Evolutionary conservation across 2,329 filamentous ascomycete genomes (phyloP).

Genomic region (Aspergillus sp.): DNA sequence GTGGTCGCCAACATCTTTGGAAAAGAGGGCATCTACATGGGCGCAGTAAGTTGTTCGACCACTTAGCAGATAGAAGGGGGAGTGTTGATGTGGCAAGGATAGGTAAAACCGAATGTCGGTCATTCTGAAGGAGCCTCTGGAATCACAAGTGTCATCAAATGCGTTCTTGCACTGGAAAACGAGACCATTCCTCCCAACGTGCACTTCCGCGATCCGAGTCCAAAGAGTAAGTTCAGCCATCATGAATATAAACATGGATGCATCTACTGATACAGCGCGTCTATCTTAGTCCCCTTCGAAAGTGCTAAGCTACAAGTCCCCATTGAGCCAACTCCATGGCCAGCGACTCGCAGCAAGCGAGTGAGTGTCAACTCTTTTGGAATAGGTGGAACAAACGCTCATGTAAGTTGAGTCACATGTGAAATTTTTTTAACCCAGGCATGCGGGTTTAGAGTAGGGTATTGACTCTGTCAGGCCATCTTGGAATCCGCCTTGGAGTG

Average conservation of each 20-base stretch:
- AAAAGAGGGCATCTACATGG: slow-evolving; percentile 15
- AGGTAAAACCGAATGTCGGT: slow-evolving; percentile 28
- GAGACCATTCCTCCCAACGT: slow-evolving; percentile 23
- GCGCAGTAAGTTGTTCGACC: slow-evolving; percentile 7
- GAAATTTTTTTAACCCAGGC: background rate
- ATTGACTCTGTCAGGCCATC: slow-evolving; percentile 3
- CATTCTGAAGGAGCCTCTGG: slow-evolving; percentile 27
- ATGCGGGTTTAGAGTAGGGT: too few species aligned
- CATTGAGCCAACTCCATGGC: slow-evolving; percentile 22
- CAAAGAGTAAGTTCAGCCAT: slow-evolving; percentile 14
- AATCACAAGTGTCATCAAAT: slow-evolving; percentile 25
- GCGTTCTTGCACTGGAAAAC: slow-evolving; percentile 22
- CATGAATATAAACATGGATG: background rate
- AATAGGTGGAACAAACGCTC: slow-evolving; percentile 25
- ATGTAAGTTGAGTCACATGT: slow-evolving; percentile 7
- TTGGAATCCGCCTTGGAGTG: slow-evolving; percentile 11
- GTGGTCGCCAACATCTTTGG: slow-evolving; percentile 16
- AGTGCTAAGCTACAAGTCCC: slow-evolving; percentile 16
- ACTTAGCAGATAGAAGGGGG: background rate
- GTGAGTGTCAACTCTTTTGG: slow-evolving; percentile 35
- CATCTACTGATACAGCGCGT: slow-evolving; percentile 3
- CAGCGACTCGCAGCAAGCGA: slow-evolving; percentile 18
- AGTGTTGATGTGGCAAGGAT: background rate
- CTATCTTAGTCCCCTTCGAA: slow-evolving; percentile 13
- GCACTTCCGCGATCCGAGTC: slow-evolving; percentile 29